Percentiles rank a stretch among this genome's conserved stretches.
Evolutionary conservation across 2,329 filamentous ascomycete genomes (phyloP).

Genomic region (Gliomastix tumulicola): DNA sequence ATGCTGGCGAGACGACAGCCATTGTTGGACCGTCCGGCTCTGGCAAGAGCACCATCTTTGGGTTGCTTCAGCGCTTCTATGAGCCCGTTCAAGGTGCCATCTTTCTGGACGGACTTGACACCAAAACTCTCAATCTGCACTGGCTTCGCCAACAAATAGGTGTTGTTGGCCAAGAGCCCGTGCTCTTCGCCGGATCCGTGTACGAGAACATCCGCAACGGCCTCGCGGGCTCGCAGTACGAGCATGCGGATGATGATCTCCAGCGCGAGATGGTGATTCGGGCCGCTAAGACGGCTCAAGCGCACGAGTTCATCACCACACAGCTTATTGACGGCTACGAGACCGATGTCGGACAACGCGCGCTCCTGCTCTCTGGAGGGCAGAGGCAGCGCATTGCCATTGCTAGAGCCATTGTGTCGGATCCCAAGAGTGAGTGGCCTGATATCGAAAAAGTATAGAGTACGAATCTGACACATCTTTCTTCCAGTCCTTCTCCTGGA

Average conservation of each 20-base stretch:
- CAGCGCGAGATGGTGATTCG: constrained; percentile 27
- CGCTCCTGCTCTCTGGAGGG: constrained; percentile 54
- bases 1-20: constrained; percentile 86
- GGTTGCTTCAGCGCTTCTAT: constrained; percentile 90
- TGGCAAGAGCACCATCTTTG: constrained; percentile 91
- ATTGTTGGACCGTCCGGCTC: constrained; percentile 91
- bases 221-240: constrained; percentile 74
- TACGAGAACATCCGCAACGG: constrained; percentile 87
- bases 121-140: constrained; percentile 73
- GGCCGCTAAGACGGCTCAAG: constrained; percentile 36
- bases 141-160: constrained; percentile 93
- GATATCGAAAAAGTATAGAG: too few species aligned
- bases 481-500: constrained; percentile 61
- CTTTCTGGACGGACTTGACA: constrained; percentile 74
- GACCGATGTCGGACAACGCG: constrained; percentile 52
- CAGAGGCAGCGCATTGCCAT: constrained; percentile 61
- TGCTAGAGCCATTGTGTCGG: constrained; percentile 28
- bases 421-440: too few species aligned
- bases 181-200: constrained; percentile 84
- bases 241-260: constrained; percentile 42
- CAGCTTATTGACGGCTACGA: constrained; percentile 42
- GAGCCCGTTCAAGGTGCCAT: constrained; percentile 76
- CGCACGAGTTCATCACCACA: constrained; percentile 37
- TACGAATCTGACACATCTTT: too few species aligned
- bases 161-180: constrained; percentile 87